Conservation (phyloP, 1,284 basidiomycete genomes). For the Entoloma clypeatum region DNA sequence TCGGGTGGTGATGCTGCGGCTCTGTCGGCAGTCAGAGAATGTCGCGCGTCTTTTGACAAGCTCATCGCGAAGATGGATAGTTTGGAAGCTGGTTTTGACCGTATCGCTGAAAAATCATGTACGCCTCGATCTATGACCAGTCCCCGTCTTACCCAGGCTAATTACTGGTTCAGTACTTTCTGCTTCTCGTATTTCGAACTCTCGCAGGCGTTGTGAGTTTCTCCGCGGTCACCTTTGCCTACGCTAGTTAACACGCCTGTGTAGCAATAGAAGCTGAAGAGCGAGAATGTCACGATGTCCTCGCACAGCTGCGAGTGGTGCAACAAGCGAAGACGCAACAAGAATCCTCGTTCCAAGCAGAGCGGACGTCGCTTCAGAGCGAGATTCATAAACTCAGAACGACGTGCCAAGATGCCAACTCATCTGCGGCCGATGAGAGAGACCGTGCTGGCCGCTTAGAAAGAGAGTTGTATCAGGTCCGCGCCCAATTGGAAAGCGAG, state of each 20-base stretch:
- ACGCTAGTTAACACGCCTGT: slow-evolving; percentile 13
- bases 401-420: slow-evolving; percentile 38
- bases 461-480: slow-evolving; percentile 60
- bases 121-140: slow-evolving; percentile 28
- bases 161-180: slow-evolving; percentile 55
- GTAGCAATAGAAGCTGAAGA: slow-evolving; percentile 67
- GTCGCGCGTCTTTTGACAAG: slow-evolving; percentile 58
- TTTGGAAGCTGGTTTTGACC: slow-evolving; percentile 73
- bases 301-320: slow-evolving; percentile 54
- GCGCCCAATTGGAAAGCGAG: slow-evolving; percentile 62
- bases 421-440: slow-evolving; percentile 39
- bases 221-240: slow-evolving; percentile 8
- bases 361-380: slow-evolving; percentile 46
- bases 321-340: slow-evolving; percentile 52
- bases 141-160: slow-evolving; percentile 5
- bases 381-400: slow-evolving; percentile 53
- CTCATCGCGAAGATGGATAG: slow-evolving; percentile 73
- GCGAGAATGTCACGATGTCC: slow-evolving; percentile 63
- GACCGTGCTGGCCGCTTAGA: slow-evolving; percentile 53
- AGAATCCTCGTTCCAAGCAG: slow-evolving; percentile 51
- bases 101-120: slow-evolving; percentile 78
- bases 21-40: slow-evolving; percentile 57
- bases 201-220: slow-evolving; percentile 63
- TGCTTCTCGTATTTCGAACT: slow-evolving; percentile 60
- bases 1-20: slow-evolving; percentile 42